Base-by-base conservation (phyloP, 306 rosid species). In the Lagenaria siceraria region DNA sequence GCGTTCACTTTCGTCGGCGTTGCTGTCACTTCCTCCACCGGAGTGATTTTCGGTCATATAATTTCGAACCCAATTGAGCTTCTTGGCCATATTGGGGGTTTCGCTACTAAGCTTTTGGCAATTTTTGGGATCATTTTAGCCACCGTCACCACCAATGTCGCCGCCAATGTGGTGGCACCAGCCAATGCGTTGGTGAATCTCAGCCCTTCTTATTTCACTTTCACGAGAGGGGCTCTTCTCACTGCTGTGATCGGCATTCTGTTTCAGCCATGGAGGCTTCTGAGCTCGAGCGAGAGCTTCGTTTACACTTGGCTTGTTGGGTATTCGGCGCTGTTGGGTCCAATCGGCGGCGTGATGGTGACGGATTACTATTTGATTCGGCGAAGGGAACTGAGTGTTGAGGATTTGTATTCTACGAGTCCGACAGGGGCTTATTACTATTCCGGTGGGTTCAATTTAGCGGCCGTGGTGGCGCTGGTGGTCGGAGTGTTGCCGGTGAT, bases 91-190 rank as follows among this genome's bases (percentile, higher is more conserved):
- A 90, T 94, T 21, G 98, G 98, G 61, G 98, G 98, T 4, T 24
- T 91, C 0, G 12, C 83, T n/a, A 94, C 98, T 0, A 84, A 65
- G 19, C 31, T 87, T 0, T 69, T 94, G 18, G 93, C 96, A 3
- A 94, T 94, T 10, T 0, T 91, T 40, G 98, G 98, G 35, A 91
- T 94, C 11, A 90, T 92, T 56, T 82, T 94, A 1, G 98, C 97
- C 27, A 89, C 84, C 3, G 78, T 94, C 4, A 94, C 98, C 0
- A 94, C 98, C 31, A 94, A 94, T 18, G 89, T 94, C 66, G 97
- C 98, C 14, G 97, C 98, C 63, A 94, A 94, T 83, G 89, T 91
- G 55, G 98, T 94, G 15, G 98, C 97, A 49, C 97, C 98, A 24
- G 92, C 97, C 52, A 94, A 91, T 58, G 98, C 97, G 8, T 89